Percentiles rank a stretch among this genome's conserved stretches.
Evolutionary conservation across 129 eudicot species (phyloP).

Genomic region (Dittrichia graveolens): DNA sequence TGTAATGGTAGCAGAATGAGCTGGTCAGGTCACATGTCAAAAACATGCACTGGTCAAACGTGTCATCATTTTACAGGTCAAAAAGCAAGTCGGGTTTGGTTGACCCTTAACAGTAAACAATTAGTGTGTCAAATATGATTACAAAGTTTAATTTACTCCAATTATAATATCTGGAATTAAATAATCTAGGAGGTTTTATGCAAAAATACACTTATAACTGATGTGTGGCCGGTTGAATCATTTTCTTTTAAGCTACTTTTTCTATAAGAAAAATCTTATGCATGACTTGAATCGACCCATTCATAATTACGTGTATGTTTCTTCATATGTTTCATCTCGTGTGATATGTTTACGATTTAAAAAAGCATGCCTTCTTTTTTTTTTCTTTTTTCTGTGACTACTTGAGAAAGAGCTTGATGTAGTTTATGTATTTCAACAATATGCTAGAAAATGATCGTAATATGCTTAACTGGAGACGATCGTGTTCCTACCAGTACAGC

Average conservation of each 20-base stretch:
- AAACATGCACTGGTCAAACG: too few species aligned
- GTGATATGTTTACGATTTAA: background rate
- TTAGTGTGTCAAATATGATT: background rate
- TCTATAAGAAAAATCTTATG: too few species aligned
- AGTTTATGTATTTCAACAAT: constrained; percentile 13
- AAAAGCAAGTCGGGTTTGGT: background rate
- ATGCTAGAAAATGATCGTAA: constrained; percentile 75
- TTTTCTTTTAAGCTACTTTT: background rate
- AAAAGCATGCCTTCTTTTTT: constrained; percentile 2
- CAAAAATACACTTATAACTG: background rate
- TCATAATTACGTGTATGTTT: background rate
- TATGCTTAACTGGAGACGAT: constrained; percentile 87
- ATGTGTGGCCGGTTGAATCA: background rate
- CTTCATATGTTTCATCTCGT: background rate
- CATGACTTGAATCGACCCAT: background rate
- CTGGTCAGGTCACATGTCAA: too few species aligned
- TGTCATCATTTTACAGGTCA: background rate
- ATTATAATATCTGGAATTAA: background rate
- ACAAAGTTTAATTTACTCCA: background rate
- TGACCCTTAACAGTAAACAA: background rate
- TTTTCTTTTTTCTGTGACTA: background rate
- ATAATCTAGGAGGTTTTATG: constrained; percentile 1
- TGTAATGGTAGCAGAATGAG: constrained; percentile 11
- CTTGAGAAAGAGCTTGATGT: constrained; percentile 15
- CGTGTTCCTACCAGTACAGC: constrained; percentile 77